Evolutionary conservation across 176 grass and related monocot genomes (phyloP), one percentile per base, ranked within the genome.

Genomic region (Puya raimondii): DNA sequence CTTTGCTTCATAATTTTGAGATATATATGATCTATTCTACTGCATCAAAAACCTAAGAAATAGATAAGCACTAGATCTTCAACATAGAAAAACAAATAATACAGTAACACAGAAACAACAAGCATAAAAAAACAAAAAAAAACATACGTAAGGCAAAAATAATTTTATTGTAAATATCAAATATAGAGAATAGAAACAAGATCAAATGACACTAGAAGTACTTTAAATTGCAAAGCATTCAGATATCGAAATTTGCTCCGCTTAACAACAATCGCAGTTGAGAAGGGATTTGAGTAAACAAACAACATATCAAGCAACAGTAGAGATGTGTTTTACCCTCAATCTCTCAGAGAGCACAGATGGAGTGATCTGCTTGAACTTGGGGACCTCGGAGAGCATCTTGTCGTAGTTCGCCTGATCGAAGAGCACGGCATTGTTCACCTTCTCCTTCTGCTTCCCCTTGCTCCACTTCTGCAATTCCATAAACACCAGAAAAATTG

Each of bases 361-460:
- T 26, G 65, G 65, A 67, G 65, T 67, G 26, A 67, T 67, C 65
- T 67, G 65, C 65, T 67, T 67, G 65, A 47, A 67, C 65, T 67
- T 67, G 13, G 65, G 65, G 6, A 67, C 65, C 65, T 67, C 65
- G 4, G 65, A 48, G 13, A 67, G 29, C 65, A 67, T 67, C 42
- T 67, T 67, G 48, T 67, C 65, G 42, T 67, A 67, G 65, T 8
- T 67, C 8, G 65, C 65, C 9, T 67, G 33, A 47, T 67, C 65
- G n/a, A 67, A 67, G 26, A 67, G 26, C 26, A 67, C 65, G 14
- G 65, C 65, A 15, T 67, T 67, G 29, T 67, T 67, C 33, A 67
- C 65, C 65, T 67, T 67, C 65, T 67, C 65, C 65, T 67, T 67
- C 10, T 67, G 65, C 65, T 67, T 67, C 18, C 65, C 65, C 33